Percentiles rank a stretch among this genome's conserved stretches.
These are phyloP conservation scores for Talaromyces sp. DNA, from an alignment of 2,329 filamentous ascomycete species.

Conservation along the genomic window DNA sequence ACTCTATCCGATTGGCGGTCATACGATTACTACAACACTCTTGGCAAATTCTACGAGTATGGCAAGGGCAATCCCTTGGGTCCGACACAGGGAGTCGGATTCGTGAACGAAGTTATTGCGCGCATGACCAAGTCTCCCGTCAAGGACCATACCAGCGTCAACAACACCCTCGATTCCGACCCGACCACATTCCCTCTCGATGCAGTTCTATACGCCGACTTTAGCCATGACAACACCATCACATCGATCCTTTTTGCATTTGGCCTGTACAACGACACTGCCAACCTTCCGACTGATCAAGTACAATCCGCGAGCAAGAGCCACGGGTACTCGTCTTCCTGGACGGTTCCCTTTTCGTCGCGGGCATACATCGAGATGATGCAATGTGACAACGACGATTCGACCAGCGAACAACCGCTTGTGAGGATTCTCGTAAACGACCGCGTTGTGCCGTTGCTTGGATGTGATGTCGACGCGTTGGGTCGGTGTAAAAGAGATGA, in stretches of 20 bases:
- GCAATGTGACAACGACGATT: constrained; percentile 47
- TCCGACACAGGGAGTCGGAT: constrained; percentile 81
- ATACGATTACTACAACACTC: constrained; percentile 75
- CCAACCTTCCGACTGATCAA: constrained; percentile 49
- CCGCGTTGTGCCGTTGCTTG: constrained; percentile 66
- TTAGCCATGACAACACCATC: constrained; percentile 90
- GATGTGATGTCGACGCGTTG: constrained; percentile 64
- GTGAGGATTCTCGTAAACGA: constrained; percentile 82
- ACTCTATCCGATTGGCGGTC: constrained; percentile 65
- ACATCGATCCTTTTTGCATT: constrained; percentile 69
- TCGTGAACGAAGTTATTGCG: constrained; percentile 80
- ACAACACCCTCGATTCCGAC: constrained; percentile 68
- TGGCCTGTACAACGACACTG: constrained; percentile 68
- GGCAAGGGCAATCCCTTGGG: constrained; percentile 72
- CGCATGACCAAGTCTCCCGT: constrained; percentile 65
- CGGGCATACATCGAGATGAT: constrained; percentile 87
- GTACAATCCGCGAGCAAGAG: constrained; percentile 48
- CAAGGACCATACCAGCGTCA: constrained; percentile 68
- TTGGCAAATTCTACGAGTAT: constrained; percentile 83
- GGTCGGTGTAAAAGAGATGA: constrained; percentile 66
- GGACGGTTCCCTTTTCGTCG: constrained; percentile 76
- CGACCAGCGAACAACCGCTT: constrained; percentile 52
- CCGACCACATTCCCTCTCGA: constrained; percentile 69
- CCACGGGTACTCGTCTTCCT: constrained; percentile 68
- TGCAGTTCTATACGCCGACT: constrained; percentile 73